These are phyloP conservation scores for Gloeophyllum trabeum DNA, from an alignment of 768 basidiomycete genomes.

Conservation along the genomic window DNA sequence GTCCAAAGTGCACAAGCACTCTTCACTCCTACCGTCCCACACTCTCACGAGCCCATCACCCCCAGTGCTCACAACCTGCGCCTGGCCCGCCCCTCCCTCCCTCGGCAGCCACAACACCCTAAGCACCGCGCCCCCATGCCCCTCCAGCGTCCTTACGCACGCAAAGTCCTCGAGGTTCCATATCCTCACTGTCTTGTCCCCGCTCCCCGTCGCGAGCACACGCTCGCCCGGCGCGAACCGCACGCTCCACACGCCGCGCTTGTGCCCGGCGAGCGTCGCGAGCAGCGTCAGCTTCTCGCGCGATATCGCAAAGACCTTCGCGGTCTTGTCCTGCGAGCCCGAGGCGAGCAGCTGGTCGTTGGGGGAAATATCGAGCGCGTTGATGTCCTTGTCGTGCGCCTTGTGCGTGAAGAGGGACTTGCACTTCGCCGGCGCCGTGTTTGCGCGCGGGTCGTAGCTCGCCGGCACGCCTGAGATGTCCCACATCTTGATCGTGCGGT, in stretches of 20 bases:
- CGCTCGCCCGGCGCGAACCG: slow-evolving; percentile 78
- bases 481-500: slow-evolving; percentile 98
- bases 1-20: slow-evolving; percentile 82
- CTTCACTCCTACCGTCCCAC: slow-evolving; percentile 87
- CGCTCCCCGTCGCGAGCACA: slow-evolving; percentile 86
- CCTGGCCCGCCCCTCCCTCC: slow-evolving; percentile 29
- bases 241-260: slow-evolving; percentile 92
- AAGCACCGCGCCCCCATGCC: slow-evolving; percentile 94
- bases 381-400: slow-evolving; percentile 98
- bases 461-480: slow-evolving; percentile 51
- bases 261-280: slow-evolving; percentile 92
- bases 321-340: slow-evolving; percentile 92
- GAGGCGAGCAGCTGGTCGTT: slow-evolving; percentile 84
- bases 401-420: slow-evolving; percentile 77
- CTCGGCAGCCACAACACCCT: slow-evolving; percentile 86
- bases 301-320: slow-evolving; percentile 77
- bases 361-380: slow-evolving; percentile 86
- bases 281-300: slow-evolving; percentile 64
- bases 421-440: slow-evolving; percentile 40
- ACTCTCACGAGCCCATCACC: slow-evolving; percentile 95
- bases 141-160: slow-evolving; percentile 94
- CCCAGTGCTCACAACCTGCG: slow-evolving; percentile 78
- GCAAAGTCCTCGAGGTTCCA: slow-evolving; percentile 93
- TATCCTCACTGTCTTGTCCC: slow-evolving; percentile 88
- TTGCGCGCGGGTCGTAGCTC: slow-evolving; percentile 13